Evolutionary conservation across 2,329 filamentous ascomycete genomes (phyloP), one percentile per base, ranked within the genome.

Genomic region (Phaeosphaeriaceae sp.): DNA sequence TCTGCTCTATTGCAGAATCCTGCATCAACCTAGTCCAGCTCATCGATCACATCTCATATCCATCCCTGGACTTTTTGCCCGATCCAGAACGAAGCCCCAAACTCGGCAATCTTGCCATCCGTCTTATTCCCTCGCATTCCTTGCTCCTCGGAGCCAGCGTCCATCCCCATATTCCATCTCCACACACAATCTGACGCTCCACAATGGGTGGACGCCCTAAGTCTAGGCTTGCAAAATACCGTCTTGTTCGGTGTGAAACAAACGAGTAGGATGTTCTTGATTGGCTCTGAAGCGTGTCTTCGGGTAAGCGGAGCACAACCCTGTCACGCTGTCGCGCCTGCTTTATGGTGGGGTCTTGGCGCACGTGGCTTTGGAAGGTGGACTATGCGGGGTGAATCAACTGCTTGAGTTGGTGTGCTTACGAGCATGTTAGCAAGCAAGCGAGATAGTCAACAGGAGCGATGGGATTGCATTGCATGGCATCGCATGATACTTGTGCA

Each of bases 281-380:
- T 36, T 36, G 31, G 31, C 31, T 17, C 15, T 9, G 11, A 13
- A 7, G 11, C 11, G 31, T 13, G n/a, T 36, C 17, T 15, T 40
- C 36, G 36, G 36, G 3, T 40, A 4, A 40, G 36, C 36, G 36
- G 36, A 40, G 36, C 4, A 17, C 13, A 17, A n/a, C 36, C 36
- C 13, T 40, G 36, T 40, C 17, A 13, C 3, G 7, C 15, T 13
- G 31, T n/a, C n/a, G n/a, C n/a, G n/a, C n/a, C n/a, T n/a, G 31
- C 3, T 7, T 15, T 17, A 11, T 40, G 36, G 36, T 40, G 36
- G 19, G 22, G 57, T 5, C 20, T 36, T 59, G 55, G 53, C 31
- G 53, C 25, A 40, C 25, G 51, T 57, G 55, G 52, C 58, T 52
- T 54, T 52, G 48, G 54, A 46, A 51, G 56, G 50, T 24, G 47